A percentile compares a stretch with the other conserved stretches of the same genome.
Conservation (phyloP, 1,284 basidiomycete genomes). For the Leccinum griseonigrum region DNA sequence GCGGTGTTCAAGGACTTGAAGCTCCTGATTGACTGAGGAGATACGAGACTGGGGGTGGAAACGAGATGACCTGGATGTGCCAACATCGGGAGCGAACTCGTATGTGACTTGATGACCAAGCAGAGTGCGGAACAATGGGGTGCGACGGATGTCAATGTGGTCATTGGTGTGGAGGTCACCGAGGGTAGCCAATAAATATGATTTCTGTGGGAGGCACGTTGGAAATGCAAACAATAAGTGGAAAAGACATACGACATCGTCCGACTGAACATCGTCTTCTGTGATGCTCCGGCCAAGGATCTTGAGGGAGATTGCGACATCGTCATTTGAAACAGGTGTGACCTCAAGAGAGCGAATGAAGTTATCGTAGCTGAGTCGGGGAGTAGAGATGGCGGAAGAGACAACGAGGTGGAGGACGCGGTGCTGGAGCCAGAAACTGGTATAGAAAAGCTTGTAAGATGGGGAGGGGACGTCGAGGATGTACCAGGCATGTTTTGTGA, state of each 20-base stretch:
- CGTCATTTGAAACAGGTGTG: conserved; percentile 23
- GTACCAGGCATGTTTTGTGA: conserved; percentile 57
- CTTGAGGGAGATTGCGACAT: conserved; percentile 19
- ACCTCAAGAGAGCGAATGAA: conserved; percentile 40
- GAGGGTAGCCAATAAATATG: conserved; percentile 38
- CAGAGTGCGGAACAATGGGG: conserved; percentile 34
- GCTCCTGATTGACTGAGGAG: conserved; percentile 28
- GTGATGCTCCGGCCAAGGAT: conserved; percentile 35
- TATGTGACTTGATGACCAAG: conserved; percentile 28
- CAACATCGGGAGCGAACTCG: conserved; percentile 11
- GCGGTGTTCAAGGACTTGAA: conserved; percentile 39
- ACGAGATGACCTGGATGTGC: conserved; percentile 18
- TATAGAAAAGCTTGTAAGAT: conserved; percentile 43
- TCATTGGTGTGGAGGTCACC: conserved; percentile 34
- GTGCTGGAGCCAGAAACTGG: conserved; percentile 47
- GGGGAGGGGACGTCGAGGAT: conserved; percentile 49
- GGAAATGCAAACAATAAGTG: not conserved
- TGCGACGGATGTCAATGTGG: conserved; percentile 33
- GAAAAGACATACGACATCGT: conserved; percentile 40
- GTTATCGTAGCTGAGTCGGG: conserved; percentile 35
- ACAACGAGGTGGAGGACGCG: conserved; percentile 47
- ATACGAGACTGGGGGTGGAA: conserved; percentile 13
- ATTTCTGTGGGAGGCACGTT: conserved; percentile 29
- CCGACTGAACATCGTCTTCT: conserved; percentile 40
- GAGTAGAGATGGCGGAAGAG: conserved; percentile 32